Evolutionary conservation across 2,329 filamentous ascomycete species (phyloP), one percentile per base, ranked within the genome.

Genomic region (Aspergillus spinulosporus): DNA sequence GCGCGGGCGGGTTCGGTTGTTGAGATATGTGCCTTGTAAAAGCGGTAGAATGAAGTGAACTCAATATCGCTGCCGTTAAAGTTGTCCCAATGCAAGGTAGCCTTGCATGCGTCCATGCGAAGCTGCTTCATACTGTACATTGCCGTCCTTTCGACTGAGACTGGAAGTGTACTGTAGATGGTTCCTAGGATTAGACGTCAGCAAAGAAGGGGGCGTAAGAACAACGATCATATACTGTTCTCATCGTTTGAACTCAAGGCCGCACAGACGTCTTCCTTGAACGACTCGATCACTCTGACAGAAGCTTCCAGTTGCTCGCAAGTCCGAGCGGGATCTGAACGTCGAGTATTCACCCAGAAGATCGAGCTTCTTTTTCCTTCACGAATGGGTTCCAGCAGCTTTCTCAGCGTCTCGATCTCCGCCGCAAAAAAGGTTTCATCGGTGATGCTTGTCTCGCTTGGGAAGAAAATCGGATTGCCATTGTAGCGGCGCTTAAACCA

Each of bases 401-500:
- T 61, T 52, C 63, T 64, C 56, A 68, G 42, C 32, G 64, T 61
- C 45, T 63, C 59, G 6, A 68, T 46, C 48, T 68, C 66, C 2
- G 53, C 28, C 2, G 46, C 55, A 48, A 68, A 64, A 36, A 59
- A 57, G 2, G 42, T 57, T 54, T 66, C 60, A 3, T 67, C 63
- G 0, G 43, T 47, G 7, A 59, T 55, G 15, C 56, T 57, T 1
- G 46, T 56, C 6, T 52, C 43, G 32, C 4, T 47, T 12, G 50
- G 58, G 7, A 36, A 26, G 36, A 39, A 34, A 12, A 51, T 46
- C 2, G 39, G 37, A 26, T n/a, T 36, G 45, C 29, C n/a, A 3
- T 56, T 44, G 39, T 59, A 63, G 21, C 52, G 73, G 52, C 79
- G 76, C 58, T 86, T 82, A 47, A 84, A 82, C 86, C 86, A 89